Base-by-base conservation (phyloP, 2,329 filamentous ascomycete genomes). In the Penicillium palitans region DNA sequence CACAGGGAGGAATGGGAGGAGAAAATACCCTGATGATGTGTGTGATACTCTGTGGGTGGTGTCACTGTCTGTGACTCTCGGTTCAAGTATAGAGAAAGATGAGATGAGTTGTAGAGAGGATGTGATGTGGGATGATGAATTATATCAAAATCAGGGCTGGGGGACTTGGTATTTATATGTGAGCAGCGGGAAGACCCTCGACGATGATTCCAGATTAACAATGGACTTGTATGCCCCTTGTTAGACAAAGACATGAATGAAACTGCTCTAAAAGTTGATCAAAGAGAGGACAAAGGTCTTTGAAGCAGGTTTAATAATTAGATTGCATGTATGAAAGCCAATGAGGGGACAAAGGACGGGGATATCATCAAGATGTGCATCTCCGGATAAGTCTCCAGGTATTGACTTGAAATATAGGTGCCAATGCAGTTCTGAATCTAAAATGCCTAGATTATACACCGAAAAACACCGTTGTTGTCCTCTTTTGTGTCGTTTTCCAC, bases 101-200 rank as follows among this genome's bases (percentile, higher is more conserved):
- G 13, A 12, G 6, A 13, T 39, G 39, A 25, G 27, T 33, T 33
- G 40, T 17, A 10, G 17, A 27, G n/a, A 39, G 13, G 24, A 39
- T 47, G n/a, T 49, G n/a, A 46, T 29, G 9, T 39, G 42, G 31
- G 24, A 29, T 51, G 46, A 15, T 6, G 15, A 33, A 31, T 24
- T 25, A 44, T 44, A 9, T 17, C 4, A 2, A 27, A 27, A 15
- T 12, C 6, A 13, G 39, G 27, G n/a, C 39, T 31, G n/a, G 21
- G 31, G 27, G 27, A 51, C 45, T 33, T 50, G 19, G 9, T 55
- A 55, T 55, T 51, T 55, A 55, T 55, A 55, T 35, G 13, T 24
- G 27, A 15, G 19, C 10, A 13, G 3, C 17, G 37, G 53, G 2
- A 51, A 21, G 13, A 29, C 21, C 21, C 45, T 41, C 12, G 29